Evolutionary conservation across 2,329 filamentous ascomycete genomes (phyloP), one percentile per base, ranked within the genome.

Genomic region (Colletotrichum sp.): DNA sequence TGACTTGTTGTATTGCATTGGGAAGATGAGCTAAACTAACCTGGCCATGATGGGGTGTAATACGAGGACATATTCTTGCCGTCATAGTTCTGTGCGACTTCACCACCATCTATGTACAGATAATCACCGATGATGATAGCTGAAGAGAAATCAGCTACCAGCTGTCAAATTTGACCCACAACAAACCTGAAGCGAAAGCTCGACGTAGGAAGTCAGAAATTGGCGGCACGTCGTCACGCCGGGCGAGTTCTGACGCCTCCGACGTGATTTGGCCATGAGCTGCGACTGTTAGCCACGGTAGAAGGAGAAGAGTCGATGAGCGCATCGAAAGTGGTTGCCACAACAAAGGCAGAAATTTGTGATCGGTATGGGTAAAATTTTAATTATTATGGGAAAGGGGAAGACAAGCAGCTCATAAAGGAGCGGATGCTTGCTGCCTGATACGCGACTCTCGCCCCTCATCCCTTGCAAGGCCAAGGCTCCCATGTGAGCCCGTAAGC

Each of bases 81-180:
- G 30, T 82, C 78, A 3, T 80, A 83, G 3, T 84, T 67, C 73
- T 83, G 80, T 52, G 43, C 43, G 43, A 52, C n/a, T 52, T 52
- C 43, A 18, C 85, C 85, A 60, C 84, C 84, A 71, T 86, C 84
- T 63, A 86, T 81, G 67, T 85, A 86, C 48, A 84, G 76, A 61
- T 84, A 84, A 70, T 85, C 81, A 12, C 83, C 83, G 15, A 85
- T 70, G n/a, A 83, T 80, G 5, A 71, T 75, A 4, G 69, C 78
- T 80, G 21, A 78, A 77, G 72, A 52, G 79, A 79, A 71, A 32
- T 63, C 1, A 36, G 28, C 28, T 21, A 2, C 1, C 6, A 24
- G 18, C 28, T 36, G 0, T 21, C 18, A 36, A 21, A 2, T 15
- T 63, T 36, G 34, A 10, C 6, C 5, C 21, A 10, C 13, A 52